Evolutionary conservation across 352 stramenopile genomes (phyloP), one percentile per base, ranked within the genome.

Genomic region (Paralagenidium karlingii): DNA sequence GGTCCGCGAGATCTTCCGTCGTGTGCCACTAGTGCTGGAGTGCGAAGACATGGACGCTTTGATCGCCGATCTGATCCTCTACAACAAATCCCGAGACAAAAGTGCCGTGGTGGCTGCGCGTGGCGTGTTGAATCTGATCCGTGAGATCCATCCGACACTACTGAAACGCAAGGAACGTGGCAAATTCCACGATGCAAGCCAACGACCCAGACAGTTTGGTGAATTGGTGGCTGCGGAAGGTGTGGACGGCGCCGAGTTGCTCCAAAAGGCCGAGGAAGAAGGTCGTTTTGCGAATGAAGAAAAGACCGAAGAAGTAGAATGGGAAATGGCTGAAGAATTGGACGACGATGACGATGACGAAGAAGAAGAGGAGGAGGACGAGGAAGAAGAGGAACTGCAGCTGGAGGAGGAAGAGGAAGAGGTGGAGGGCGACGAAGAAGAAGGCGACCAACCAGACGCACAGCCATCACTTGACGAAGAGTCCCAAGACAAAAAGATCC

Each of bases 91-190:
- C 43, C 68, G 81, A 8, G 94, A 99, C 76, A 96, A 98, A 73
- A 96, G 81, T 19, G 90, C 98, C 12, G 79, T 97, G 20, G 96
- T 99, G 68, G 95, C 96, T 3, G 92, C 94, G 31, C 82, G 94
- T 38, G 84, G 81, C 10, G 94, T 98, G 34, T 75, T 96, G 15
- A 99, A 99, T 63, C 81, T 98, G 40, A 92, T 98, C 47, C 79
- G 95, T 24, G 91, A 98, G 48, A 85, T 96, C 36, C 82, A 97
- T 61, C 96, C 96, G 8, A 65, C 63, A 15, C 62, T 99, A 15
- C 73, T 99, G n/a, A 88, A 96, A 65, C 87, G 86, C 30, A 98
- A 98, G 59, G 74, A 99, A 58, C 78, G 96, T 31, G 96, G 96
- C 38, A 94, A 97, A 41, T 85, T 88, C 51, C 83, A 90, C 53